Evolutionary conservation across 768 basidiomycete species (phyloP).

Genomic region (Mycena indigotica): DNA sequence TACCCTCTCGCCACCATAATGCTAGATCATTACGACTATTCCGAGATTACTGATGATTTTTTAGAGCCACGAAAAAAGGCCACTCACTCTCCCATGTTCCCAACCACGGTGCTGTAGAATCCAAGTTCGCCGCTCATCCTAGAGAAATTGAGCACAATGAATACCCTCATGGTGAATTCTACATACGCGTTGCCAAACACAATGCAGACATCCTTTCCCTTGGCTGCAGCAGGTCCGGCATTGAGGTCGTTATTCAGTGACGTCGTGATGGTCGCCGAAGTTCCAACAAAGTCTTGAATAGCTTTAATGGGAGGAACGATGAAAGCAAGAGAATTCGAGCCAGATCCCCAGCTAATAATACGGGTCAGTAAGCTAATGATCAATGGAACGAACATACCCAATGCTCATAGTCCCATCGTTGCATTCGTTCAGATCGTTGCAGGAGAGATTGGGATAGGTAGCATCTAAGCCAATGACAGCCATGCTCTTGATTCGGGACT

Average conservation of each 20-base stretch:
- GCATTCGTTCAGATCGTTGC: constrained; percentile 51
- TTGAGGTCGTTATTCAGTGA: constrained; percentile 47
- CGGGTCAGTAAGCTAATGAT: no score
- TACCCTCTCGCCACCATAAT: constrained; percentile 60
- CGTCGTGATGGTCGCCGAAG: constrained; percentile 40
- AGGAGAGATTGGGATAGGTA: constrained; percentile 47
- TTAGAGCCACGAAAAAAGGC: no score
- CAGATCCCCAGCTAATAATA: constrained; percentile 47
- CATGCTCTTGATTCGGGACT: constrained; percentile 53
- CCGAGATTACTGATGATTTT: no score
- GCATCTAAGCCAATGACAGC: constrained; percentile 65
- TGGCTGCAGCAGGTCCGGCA: constrained; percentile 41
- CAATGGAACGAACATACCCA: constrained; percentile 37
- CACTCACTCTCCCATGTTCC: constrained; percentile 65
- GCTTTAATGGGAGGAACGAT: constrained; percentile 50
- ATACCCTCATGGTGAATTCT: not conserved
- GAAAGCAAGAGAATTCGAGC: constrained; percentile 47
- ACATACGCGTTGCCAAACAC: constrained; percentile 62
- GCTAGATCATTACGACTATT: constrained; percentile 58
- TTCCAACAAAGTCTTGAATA: constrained; percentile 42
- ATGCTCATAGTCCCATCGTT: constrained; percentile 62
- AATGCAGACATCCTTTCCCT: constrained; percentile 55
- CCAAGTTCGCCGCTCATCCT: constrained; percentile 56
- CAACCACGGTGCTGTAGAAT: constrained; percentile 61
- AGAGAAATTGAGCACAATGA: constrained; percentile 20